Evolutionary conservation across 169 alveolate species (phyloP).

Genomic region (Sarcocystis neurona): DNA sequence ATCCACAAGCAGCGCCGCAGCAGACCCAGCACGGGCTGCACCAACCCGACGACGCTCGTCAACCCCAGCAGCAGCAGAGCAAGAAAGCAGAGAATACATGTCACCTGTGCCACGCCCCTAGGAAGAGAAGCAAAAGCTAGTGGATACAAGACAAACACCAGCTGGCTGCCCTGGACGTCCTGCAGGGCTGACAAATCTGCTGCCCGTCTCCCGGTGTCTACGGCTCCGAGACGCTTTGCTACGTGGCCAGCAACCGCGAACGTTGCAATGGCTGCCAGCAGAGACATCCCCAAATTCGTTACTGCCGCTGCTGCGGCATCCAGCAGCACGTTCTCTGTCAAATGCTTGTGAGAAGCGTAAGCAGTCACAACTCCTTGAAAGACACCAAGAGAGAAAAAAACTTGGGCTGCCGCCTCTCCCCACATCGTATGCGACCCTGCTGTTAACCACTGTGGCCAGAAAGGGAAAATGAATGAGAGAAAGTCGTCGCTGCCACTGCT

Average conservation of each 20-base stretch:
- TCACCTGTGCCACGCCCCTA: constrained; percentile 10
- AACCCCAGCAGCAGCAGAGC: constrained; percentile 43
- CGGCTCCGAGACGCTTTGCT: constrained; percentile 9
- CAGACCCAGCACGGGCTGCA: constrained; percentile 31
- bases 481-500: no score
- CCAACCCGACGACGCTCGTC: constrained; percentile 29
- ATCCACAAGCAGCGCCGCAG: no score
- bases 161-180: constrained; percentile 32
- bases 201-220: constrained; percentile 14
- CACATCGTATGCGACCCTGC: constrained; percentile 3
- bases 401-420: constrained; percentile 60
- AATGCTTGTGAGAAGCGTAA: constrained; percentile 39
- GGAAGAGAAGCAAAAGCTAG: constrained; percentile 11
- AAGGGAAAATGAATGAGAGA: neutral
- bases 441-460: neutral
- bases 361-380: constrained; percentile 37
- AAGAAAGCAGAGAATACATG: constrained; percentile 21
- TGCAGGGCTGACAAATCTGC: neutral
- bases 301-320: constrained; percentile 36
- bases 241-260: constrained; percentile 54
- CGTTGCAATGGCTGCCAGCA: constrained; percentile 29
- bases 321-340: neutral
- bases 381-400: constrained; percentile 45
- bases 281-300: constrained; percentile 6
- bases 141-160: constrained; percentile 51